Percentiles rank a stretch among this genome's conserved stretches.
These are phyloP conservation scores for Secale cereale DNA, from an alignment of 176 grass and related monocot genomes.

Conservation along the genomic window DNA sequence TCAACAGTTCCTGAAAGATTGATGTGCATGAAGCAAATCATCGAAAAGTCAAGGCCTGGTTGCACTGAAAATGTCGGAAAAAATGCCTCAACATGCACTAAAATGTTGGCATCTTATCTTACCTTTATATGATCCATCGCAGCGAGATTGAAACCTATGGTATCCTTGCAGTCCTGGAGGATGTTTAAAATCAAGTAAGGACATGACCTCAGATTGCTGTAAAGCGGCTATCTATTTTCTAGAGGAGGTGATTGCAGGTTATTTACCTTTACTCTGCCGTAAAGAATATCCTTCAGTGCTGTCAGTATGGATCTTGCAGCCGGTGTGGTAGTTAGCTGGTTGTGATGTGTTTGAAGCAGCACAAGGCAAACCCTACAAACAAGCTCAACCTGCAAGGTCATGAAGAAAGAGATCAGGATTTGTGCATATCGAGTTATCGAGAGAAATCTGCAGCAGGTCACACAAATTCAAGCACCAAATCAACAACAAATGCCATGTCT, in stretches of 20 bases:
- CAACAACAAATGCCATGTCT: background rate
- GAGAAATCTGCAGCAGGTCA: background rate
- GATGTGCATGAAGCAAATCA: background rate
- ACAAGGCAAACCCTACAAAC: slow-evolving; percentile 71
- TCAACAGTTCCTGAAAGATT: slow-evolving; percentile 54
- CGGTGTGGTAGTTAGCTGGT: slow-evolving; percentile 68
- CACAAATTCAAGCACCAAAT: background rate
- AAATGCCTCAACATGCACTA: too few relatives aligned
- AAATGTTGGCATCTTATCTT: background rate
- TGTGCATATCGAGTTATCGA: background rate
- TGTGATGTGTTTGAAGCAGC: slow-evolving; percentile 93
- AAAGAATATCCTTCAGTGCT: slow-evolving; percentile 63
- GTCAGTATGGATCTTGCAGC: slow-evolving; percentile 65
- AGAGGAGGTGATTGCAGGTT: slow-evolving; percentile 6
- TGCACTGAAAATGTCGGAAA: background rate
- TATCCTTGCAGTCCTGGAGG: slow-evolving; percentile 74
- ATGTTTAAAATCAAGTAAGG: background rate
- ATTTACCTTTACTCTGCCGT: slow-evolving; percentile 70
- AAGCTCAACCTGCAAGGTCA: slow-evolving; percentile 79
- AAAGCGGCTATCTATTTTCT: too few relatives aligned
- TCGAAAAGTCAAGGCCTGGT: background rate
- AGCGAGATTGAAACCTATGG: slow-evolving; percentile 86
- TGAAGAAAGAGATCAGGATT: slow-evolving; percentile 13
- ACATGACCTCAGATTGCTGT: background rate
- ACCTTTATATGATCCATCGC: slow-evolving; percentile 94